Conservation (phyloP, 306 rosid species). For the barrel medic (Medicago truncatula) region DNA sequence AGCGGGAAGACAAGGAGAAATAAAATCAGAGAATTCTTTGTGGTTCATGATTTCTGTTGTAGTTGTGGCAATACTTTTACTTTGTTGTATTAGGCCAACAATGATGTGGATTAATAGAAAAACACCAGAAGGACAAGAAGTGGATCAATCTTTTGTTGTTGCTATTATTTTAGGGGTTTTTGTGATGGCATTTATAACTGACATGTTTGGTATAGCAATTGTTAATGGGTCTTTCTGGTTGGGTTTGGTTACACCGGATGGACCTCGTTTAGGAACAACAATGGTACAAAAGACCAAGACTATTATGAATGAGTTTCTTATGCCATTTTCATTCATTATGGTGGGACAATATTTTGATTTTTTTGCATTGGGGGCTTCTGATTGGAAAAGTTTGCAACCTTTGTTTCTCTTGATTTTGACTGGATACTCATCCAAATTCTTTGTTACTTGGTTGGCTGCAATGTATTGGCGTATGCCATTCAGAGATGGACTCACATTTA, state of each 20-base stretch:
- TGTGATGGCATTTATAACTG: constrained; percentile 60
- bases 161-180: constrained; percentile 48
- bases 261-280: constrained; percentile 71
- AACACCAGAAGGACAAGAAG: constrained; percentile 60
- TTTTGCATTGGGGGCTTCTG: constrained; percentile 36
- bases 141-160: constrained; percentile 49
- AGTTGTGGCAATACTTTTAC: not conserved
- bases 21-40: not conserved
- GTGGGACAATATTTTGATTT: constrained; percentile 62
- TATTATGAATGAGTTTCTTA: constrained; percentile 51
- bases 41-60: constrained; percentile 57
- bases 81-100: constrained; percentile 26
- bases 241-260: constrained; percentile 70
- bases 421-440: constrained; percentile 54
- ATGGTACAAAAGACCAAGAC: constrained; percentile 53
- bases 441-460: constrained; percentile 43
- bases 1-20: constrained; percentile 57
- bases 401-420: constrained; percentile 49
- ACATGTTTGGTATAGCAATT: constrained; percentile 62
- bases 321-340: constrained; percentile 66
- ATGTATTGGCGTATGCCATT: constrained; percentile 52
- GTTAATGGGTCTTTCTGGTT: constrained; percentile 71
- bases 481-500: constrained; percentile 58
- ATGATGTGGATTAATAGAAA: constrained; percentile 49
- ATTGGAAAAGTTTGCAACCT: constrained; percentile 57